These are phyloP conservation scores for Yarrowia sp. DNA, from an alignment of 805 yeast species.

Conservation along the genomic window DNA sequence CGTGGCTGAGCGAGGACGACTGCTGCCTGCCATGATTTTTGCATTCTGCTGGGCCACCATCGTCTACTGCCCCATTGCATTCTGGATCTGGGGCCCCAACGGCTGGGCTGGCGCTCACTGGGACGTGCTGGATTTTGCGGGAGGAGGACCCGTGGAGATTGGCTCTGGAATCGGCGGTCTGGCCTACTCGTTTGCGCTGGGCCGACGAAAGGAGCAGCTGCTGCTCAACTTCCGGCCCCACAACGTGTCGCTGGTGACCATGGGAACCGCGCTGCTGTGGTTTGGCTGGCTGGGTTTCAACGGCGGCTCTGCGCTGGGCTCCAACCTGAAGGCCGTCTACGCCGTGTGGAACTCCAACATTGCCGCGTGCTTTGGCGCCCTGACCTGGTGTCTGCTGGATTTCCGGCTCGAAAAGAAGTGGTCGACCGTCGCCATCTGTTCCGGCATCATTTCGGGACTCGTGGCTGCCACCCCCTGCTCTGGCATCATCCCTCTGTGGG, in stretches of 20 bases:
- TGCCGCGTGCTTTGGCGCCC: constrained; percentile 87
- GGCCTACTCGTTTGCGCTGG: constrained; percentile 59
- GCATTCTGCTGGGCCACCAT: constrained; percentile 87
- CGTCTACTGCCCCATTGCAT: constrained; percentile 93
- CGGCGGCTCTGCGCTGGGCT: constrained; percentile 85
- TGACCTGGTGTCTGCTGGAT: constrained; percentile 91
- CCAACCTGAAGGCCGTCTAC: constrained; percentile 82
- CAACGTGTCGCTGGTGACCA: constrained; percentile 86
- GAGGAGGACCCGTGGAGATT: constrained; percentile 97
- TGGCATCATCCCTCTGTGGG: constrained; percentile 91
- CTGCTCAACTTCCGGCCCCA: constrained; percentile 93
- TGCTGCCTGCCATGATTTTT: constrained; percentile 83
- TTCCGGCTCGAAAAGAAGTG: constrained; percentile 86
- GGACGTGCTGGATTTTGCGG: constrained; percentile 96
- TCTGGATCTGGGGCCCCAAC: constrained; percentile 91
- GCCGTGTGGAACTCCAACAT: constrained; percentile 92
- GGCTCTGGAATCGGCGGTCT: constrained; percentile 90
- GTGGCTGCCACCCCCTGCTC: constrained; percentile 98
- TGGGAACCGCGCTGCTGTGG: constrained; percentile 88
- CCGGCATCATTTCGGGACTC: constrained; percentile 93
- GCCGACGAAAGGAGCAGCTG: constrained; percentile 75
- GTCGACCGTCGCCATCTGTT: constrained; percentile 94
- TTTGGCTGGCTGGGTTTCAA: constrained; percentile 97
- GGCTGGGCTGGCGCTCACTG: constrained; percentile 91
- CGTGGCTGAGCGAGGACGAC: constrained; percentile 89